phyloP scores from a whole-genome alignment of 305 asterid species.

The Petunia hybrid region DNA sequence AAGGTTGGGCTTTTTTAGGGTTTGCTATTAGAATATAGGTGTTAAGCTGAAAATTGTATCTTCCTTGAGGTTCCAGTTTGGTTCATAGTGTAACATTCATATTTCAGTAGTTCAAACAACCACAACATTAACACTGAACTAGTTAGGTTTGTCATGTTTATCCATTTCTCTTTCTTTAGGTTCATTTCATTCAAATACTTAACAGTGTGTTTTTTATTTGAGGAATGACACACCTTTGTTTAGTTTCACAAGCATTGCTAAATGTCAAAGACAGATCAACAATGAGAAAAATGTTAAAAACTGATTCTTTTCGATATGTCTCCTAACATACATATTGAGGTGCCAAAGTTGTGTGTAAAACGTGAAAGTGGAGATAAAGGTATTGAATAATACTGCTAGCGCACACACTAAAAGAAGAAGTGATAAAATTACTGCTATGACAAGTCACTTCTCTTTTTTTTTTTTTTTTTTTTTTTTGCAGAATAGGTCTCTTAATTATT shows the following conservation, averaged over 20 bases:
- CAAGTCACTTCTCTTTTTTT: neutral
- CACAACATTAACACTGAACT: neutral
- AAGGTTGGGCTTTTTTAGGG: neutral
- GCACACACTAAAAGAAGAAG: too few species aligned
- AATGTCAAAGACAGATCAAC: neutral
- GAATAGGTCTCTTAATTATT: neutral
- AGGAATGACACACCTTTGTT: neutral
- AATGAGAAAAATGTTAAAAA: neutral
- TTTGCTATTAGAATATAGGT: neutral
- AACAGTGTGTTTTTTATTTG: neutral
- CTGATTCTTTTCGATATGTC: neutral
- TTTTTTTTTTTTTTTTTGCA: too few species aligned
- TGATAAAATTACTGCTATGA: neutral
- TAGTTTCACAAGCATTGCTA: neutral
- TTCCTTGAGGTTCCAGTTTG: neutral
- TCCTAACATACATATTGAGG: neutral
- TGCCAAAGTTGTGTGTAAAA: neutral
- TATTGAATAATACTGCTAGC: too few species aligned
- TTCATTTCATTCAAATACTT: neutral
- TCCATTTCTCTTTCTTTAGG: neutral
- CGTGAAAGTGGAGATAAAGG: neutral
- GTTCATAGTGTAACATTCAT: neutral
- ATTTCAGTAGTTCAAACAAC: neutral
- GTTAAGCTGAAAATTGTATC: neutral
- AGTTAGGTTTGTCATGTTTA: neutral